Evolutionary conservation across 768 basidiomycete genomes (phyloP).

Genomic region (Leccinum sublutescens): DNA sequence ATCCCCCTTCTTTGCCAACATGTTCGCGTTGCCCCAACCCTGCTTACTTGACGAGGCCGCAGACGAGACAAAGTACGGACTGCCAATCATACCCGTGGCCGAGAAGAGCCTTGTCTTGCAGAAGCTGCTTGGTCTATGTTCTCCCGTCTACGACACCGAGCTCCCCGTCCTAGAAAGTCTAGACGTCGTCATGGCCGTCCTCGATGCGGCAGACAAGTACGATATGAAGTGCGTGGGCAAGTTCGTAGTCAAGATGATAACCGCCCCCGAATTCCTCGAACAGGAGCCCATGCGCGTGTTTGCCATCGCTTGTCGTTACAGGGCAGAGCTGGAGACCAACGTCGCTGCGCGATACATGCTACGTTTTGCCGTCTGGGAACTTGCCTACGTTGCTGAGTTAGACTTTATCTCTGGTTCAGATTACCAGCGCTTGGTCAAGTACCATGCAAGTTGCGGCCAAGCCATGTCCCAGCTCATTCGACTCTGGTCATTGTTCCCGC

Average conservation of each 20-base stretch:
- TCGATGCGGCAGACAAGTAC: constrained; percentile 49
- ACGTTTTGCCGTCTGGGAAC: constrained; percentile 34
- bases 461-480: constrained; percentile 34
- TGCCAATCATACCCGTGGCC: constrained; percentile 46
- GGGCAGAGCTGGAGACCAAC: constrained; percentile 33
- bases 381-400: constrained; percentile 34
- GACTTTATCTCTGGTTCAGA: constrained; percentile 38
- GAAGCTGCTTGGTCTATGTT: constrained; percentile 46
- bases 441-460: constrained; percentile 34
- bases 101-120: constrained; percentile 44
- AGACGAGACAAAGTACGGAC: constrained; percentile 32
- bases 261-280: constrained; percentile 32
- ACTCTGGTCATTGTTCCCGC: constrained; percentile 32
- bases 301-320: constrained; percentile 38
- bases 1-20: constrained; percentile 56
- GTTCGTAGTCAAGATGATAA: constrained; percentile 33
- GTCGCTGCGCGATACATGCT: constrained; percentile 39
- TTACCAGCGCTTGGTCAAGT: constrained; percentile 37
- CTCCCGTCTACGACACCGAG: constrained; percentile 42
- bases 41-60: constrained; percentile 24
- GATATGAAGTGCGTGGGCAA: constrained; percentile 47
- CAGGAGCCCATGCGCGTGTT: constrained; percentile 38
- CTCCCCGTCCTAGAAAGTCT: constrained; percentile 36
- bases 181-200: constrained; percentile 41
- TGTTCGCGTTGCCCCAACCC: constrained; percentile 53